Evolutionary conservation across 305 asterid genomes (phyloP), one percentile per base, ranked within the genome.

Genomic region (Fraxinus velutina): DNA sequence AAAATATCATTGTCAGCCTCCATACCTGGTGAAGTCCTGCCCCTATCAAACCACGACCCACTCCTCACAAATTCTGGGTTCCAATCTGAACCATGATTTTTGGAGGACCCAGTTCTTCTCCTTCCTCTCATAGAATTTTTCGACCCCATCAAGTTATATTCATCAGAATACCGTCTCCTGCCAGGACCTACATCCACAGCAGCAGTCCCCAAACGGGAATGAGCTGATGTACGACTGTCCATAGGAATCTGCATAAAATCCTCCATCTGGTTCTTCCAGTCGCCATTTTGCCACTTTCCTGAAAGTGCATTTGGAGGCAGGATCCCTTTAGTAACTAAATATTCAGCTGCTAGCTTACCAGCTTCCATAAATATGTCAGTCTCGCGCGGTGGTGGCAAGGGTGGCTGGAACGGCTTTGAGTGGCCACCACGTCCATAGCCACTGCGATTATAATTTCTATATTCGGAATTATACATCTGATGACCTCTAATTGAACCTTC

Each of bases 281-380:
- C 79, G 73, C 88, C 91, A 33, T 80, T 81, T 84, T 84, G 90
- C 94, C 90, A 88, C 85, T 92, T 93, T 32, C 96, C 99, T 0
- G 94, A 87, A 33, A 95, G 93, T 21, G 92, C 97, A 89, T 86
- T 88, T 81, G 91, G 91, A 13, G 94, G 97, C 79, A 95, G 83
- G 84, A 90, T 82, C n/a, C 97, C 98, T 82, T 92, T 92, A 77
- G 95, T 83, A 76, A 94, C 92, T 85, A 92, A 85, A 83, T 91
- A 95, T 86, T 95, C 97, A 72, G 98, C 92, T 9, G 99, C 99
- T 83, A 95, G 84, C 85, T 84, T 92, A 66, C 99, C 99, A 68
- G 99, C 99, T 86, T 95, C 99, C 86, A 92, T 79, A 77, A 94
- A 92, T 85, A 95, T 36, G 80, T 90, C 95, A 8, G 90, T 71